phyloP scores from a whole-genome alignment of 352 stramenopile genomes.

The Phytophthora melonis region DNA sequence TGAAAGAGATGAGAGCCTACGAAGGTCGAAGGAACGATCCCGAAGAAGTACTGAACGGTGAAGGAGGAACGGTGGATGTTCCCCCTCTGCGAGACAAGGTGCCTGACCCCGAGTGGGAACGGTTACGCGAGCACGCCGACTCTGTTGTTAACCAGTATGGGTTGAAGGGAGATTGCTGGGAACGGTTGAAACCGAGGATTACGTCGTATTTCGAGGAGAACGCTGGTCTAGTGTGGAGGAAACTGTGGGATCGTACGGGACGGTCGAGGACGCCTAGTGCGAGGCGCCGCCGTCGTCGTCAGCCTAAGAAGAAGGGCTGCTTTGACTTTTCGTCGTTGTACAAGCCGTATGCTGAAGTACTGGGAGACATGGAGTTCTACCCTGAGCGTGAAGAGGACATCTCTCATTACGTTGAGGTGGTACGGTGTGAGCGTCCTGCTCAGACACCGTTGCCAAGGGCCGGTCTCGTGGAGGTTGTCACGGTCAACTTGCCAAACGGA shows the following conservation, averaged over 20 bases:
- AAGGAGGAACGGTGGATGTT: background rate
- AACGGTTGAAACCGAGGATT: background rate
- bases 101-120: background rate
- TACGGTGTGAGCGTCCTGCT: background rate
- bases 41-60: background rate
- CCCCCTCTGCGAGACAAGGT: conserved; percentile 3
- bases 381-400: conserved; percentile 3
- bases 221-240: background rate
- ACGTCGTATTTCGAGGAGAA: background rate
- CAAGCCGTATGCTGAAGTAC: background rate
- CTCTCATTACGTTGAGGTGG: background rate
- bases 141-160: background rate
- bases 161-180: background rate
- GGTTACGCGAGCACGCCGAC: background rate
- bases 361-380: background rate
- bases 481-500: background rate
- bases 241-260: background rate
- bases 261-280: background rate
- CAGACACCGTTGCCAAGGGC: background rate
- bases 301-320: background rate
- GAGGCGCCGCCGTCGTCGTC: background rate
- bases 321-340: conserved; percentile 11
- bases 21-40: background rate
- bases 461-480: background rate
- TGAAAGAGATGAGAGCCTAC: background rate